A percentile compares a stretch with the other conserved stretches of the same genome.
These are phyloP conservation scores for Saposhnikovia divaricata DNA, from an alignment of 129 eudicot genomes.

Conservation along the genomic window DNA sequence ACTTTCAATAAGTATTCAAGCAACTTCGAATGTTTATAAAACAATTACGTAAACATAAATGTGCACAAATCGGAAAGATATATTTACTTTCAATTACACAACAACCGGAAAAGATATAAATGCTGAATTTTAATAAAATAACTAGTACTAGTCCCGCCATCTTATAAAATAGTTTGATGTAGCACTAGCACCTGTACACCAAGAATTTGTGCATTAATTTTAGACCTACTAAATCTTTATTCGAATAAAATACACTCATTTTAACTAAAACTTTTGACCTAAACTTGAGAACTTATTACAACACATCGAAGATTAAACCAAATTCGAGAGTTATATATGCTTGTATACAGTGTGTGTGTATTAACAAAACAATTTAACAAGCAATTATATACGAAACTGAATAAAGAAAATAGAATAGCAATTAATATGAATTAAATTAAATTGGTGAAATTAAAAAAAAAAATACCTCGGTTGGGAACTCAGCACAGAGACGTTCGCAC, in stretches of 20 bases:
- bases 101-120: too few relatives aligned
- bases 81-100: background rate
- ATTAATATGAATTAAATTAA: background rate
- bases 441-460: too few relatives aligned
- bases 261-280: background rate
- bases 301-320: background rate
- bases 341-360: background rate
- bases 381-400: background rate
- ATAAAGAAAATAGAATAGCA: background rate
- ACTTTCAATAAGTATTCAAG: background rate
- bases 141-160: background rate
- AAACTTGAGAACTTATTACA: background rate
- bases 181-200: background rate
- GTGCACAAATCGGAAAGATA: too few relatives aligned
- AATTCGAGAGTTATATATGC: background rate
- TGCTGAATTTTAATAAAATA: background rate
- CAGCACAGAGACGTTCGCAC: constrained; percentile 92
- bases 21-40: too few relatives aligned
- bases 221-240: background rate
- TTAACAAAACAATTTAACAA: background rate
- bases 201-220: background rate
- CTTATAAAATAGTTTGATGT: background rate
- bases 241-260: background rate
- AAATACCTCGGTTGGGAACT: constrained; percentile 87
- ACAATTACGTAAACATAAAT: too few relatives aligned